A percentile compares a stretch with the other conserved stretches of the same genome.
Conservation (phyloP, 306 rosid species). For the Gleditsia sinensis region DNA sequence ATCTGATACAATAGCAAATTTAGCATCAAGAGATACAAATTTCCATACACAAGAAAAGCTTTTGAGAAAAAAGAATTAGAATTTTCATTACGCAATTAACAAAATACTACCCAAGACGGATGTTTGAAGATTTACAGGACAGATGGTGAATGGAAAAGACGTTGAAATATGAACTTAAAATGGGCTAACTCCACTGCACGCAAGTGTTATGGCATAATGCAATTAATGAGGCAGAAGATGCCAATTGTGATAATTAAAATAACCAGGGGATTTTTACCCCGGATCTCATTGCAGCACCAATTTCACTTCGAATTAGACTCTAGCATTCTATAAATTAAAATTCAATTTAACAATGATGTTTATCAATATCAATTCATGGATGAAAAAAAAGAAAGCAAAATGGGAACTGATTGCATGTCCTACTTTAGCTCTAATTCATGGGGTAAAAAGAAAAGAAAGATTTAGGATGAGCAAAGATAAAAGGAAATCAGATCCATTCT, state of each 20-base stretch:
- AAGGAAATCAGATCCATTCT: conserved; percentile 9
- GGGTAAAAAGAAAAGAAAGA: conserved; percentile 1
- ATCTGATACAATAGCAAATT: neutral
- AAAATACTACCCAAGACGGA: neutral
- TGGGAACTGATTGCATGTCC: neutral
- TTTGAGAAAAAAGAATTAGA: neutral
- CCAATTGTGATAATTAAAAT: neutral
- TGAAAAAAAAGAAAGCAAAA: neutral
- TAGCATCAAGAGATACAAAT: neutral
- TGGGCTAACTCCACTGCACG: neutral
- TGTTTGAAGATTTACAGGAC: neutral
- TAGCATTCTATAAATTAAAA: neutral
- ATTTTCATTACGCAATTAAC: neutral
- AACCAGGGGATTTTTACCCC: neutral
- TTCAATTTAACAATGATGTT: neutral
- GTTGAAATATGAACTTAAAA: neutral
- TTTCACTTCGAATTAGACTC: neutral
- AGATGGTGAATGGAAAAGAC: neutral
- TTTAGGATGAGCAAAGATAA: conserved; percentile 12
- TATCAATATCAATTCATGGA: neutral
- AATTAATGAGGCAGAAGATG: neutral
- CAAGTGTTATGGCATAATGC: neutral
- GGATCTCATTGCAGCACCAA: neutral
- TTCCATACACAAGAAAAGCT: neutral
- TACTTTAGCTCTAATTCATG: neutral